Percentiles rank a stretch among this genome's conserved stretches.
Evolutionary conservation across 2,329 filamentous ascomycete genomes (phyloP).

Genomic region (Clonostachys rosea): DNA sequence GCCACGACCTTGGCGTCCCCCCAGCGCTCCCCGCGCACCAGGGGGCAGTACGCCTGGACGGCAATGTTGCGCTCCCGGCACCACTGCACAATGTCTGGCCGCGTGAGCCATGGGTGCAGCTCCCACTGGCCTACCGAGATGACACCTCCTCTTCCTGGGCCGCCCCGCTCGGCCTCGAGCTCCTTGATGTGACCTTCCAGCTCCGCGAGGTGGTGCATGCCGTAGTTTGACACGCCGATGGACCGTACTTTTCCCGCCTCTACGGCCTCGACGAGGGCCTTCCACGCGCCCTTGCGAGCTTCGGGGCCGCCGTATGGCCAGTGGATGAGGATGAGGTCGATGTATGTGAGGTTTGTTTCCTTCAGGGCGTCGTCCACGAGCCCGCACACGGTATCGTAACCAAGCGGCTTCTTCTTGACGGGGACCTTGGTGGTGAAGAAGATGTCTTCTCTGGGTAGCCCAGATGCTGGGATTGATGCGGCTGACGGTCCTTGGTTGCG

Average conservation of each 20-base stretch:
- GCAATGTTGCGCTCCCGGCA: slow-evolving; percentile 58
- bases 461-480: slow-evolving; percentile 33
- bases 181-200: slow-evolving; percentile 54
- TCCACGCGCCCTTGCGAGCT: slow-evolving; percentile 55
- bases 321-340: slow-evolving; percentile 64
- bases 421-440: slow-evolving; percentile 55
- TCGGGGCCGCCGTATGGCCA: slow-evolving; percentile 53
- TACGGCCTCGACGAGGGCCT: slow-evolving; percentile 57
- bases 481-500: slow-evolving; percentile 44
- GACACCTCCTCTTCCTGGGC: slow-evolving; percentile 61
- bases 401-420: slow-evolving; percentile 24
- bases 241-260: slow-evolving; percentile 57
- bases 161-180: slow-evolving; percentile 56
- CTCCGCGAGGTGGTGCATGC: slow-evolving; percentile 58
- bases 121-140: slow-evolving; percentile 86
- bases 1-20: slow-evolving; percentile 61
- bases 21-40: slow-evolving; percentile 64
- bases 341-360: slow-evolving; percentile 58
- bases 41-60: slow-evolving; percentile 59
- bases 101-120: slow-evolving; percentile 80
- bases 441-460: slow-evolving; percentile 38
- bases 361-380: slow-evolving; percentile 60
- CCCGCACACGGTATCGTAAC: slow-evolving; percentile 60
- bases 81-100: slow-evolving; percentile 79
- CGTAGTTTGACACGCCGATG: slow-evolving; percentile 63